Conservation (phyloP, 2,329 filamentous ascomycete species). For the Aureobasidium namibiae region DNA sequence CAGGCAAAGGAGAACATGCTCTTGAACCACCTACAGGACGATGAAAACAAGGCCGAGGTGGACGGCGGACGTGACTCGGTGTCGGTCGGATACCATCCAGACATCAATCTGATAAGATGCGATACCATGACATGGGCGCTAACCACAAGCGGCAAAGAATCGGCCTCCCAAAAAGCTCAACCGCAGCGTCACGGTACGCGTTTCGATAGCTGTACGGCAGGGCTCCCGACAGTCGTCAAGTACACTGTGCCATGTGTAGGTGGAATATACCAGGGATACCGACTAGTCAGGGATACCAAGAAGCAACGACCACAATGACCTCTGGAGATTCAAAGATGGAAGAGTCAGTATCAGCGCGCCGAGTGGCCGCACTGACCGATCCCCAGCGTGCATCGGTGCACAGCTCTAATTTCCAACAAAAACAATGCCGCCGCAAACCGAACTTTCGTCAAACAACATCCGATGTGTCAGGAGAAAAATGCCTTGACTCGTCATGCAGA, state of each 20-base stretch:
- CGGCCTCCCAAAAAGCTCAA: not conserved
- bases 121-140: not conserved
- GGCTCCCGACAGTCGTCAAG: too few species aligned
- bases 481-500: not conserved
- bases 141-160: not conserved
- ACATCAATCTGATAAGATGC: not conserved
- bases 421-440: slow-evolving; percentile 12
- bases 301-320: too few species aligned
- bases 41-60: not conserved
- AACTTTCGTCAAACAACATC: not conserved
- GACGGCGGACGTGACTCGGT: not conserved
- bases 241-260: too few species aligned
- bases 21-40: too few species aligned
- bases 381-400: too few species aligned
- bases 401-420: slow-evolving; percentile 11
- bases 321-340: too few species aligned
- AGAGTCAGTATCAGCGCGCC: too few species aligned
- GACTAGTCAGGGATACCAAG: too few species aligned
- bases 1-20: not conserved
- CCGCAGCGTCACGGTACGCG: not conserved
- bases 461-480: slow-evolving; percentile 4
- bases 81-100: not conserved
- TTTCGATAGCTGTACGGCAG: too few species aligned
- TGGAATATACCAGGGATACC: too few species aligned
- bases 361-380: too few species aligned